phyloP scores from a whole-genome alignment of 805 yeast species.

The Wickerhamiella sergipiensis region DNA sequence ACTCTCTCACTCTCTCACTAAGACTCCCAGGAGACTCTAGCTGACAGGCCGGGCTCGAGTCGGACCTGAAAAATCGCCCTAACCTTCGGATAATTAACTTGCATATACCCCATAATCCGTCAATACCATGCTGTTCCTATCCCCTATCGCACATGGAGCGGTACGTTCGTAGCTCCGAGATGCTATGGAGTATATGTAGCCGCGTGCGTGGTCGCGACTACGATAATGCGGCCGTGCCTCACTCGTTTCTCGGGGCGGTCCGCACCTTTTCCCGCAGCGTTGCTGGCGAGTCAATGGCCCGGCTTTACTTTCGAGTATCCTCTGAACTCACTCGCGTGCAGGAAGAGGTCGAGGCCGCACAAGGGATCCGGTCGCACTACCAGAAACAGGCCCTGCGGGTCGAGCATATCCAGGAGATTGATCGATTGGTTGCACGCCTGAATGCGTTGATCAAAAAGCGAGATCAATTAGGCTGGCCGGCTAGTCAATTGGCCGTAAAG shows the following conservation, averaged over 20 bases:
- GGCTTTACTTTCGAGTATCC: not conserved
- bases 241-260: not conserved
- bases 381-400: not conserved
- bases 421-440: not conserved
- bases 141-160: too few relatives aligned
- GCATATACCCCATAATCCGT: too few relatives aligned
- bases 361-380: not conserved
- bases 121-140: too few relatives aligned
- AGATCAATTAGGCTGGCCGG: too few relatives aligned
- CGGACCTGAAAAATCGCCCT: too few relatives aligned
- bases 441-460: not conserved
- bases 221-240: not conserved
- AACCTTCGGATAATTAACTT: too few relatives aligned
- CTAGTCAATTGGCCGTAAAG: too few relatives aligned
- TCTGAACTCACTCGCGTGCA: not conserved
- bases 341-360: not conserved
- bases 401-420: not conserved
- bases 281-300: not conserved
- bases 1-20: not conserved
- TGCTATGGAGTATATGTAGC: not conserved
- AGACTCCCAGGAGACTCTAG: not conserved
- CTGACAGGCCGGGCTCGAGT: too few relatives aligned
- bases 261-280: not conserved
- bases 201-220: not conserved
- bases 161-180: not conserved